These are phyloP conservation scores for Teunomyces atbi DNA, from an alignment of 805 yeast genomes.

Conservation along the genomic window DNA sequence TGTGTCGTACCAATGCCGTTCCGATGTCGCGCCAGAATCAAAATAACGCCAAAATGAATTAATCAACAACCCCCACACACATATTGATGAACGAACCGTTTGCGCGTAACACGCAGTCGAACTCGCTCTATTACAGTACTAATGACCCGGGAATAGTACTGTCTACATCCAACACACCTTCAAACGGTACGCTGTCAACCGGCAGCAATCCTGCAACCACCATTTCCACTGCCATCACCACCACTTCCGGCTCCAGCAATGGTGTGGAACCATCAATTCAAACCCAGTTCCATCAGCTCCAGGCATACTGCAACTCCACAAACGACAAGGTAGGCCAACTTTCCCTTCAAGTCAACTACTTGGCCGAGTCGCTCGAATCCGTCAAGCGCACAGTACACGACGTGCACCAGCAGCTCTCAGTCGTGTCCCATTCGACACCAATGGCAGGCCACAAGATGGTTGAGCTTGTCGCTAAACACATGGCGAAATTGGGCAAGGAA, in stretches of 20 bases:
- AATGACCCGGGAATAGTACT: background rate
- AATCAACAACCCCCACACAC: background rate
- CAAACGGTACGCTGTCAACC: background rate
- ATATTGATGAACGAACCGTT: slow-evolving; percentile 7
- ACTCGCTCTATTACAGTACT: slow-evolving; percentile 4
- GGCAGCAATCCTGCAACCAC: slow-evolving; percentile 1
- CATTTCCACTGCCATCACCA: background rate
- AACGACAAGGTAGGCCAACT: slow-evolving; percentile 22
- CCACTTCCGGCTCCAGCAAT: slow-evolving; percentile 2
- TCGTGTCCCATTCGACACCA: slow-evolving; percentile 8
- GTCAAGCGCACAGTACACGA: slow-evolving; percentile 13
- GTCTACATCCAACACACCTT: background rate
- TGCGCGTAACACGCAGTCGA: slow-evolving; percentile 5
- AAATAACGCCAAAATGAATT: background rate
- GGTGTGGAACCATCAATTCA: background rate
- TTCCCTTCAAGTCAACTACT: slow-evolving; percentile 14
- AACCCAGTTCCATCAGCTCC: slow-evolving; percentile 15
- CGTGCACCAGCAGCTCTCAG: slow-evolving; percentile 12
- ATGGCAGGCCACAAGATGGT: slow-evolving; percentile 11
- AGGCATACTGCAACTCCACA: slow-evolving; percentile 15
- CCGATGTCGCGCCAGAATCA: background rate
- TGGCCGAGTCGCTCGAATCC: slow-evolving; percentile 12
- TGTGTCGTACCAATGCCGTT: background rate
- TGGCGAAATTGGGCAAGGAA: slow-evolving; percentile 19
- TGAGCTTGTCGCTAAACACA: slow-evolving; percentile 19